A percentile compares a stretch with the other conserved stretches of the same genome.
Evolutionary conservation across 2,329 filamentous ascomycete species (phyloP).

Genomic region (Botryosphaeria agaves): DNA sequence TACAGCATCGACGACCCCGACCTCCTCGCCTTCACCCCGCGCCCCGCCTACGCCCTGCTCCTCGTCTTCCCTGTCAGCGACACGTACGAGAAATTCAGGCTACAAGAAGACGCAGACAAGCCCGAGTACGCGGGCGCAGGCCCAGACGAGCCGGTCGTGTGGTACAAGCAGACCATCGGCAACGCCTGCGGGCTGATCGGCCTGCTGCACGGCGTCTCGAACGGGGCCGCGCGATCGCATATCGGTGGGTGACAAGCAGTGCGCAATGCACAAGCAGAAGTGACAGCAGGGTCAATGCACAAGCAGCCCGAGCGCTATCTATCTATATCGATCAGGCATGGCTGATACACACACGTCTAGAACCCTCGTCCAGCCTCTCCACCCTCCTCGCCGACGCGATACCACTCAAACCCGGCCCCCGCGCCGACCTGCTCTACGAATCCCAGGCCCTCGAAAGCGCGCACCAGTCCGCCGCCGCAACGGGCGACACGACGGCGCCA

Average conservation of each 20-base stretch:
- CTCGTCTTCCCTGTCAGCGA: conserved; percentile 79
- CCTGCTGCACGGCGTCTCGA: conserved; percentile 63
- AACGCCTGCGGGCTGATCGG: conserved; percentile 90
- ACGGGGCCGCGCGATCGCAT: conserved; percentile 50
- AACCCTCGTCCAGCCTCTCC: conserved; percentile 38
- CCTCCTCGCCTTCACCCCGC: conserved; percentile 71
- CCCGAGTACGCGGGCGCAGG: conserved; percentile 52
- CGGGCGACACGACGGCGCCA: conserved; percentile 66
- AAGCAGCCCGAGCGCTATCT: conserved; percentile 1
- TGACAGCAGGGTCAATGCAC: neutral
- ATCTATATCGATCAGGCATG: neutral
- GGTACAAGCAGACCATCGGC: conserved; percentile 90
- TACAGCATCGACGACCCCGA: conserved; percentile 78
- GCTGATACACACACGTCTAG: conserved; percentile 8
- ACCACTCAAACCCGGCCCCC: conserved; percentile 44
- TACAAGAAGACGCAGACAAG: conserved; percentile 50
- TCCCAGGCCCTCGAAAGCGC: conserved; percentile 59
- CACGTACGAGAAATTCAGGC: conserved; percentile 60
- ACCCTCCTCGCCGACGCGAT: conserved; percentile 52
- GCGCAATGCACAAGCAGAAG: neutral
- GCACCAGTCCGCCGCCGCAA: conserved; percentile 58
- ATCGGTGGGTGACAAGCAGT: conserved; percentile 33
- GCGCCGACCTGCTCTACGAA: conserved; percentile 61
- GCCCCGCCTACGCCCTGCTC: conserved; percentile 73
- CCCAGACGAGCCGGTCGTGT: conserved; percentile 57